Evolutionary conservation across 352 stramenopile genomes (phyloP), one percentile per base, ranked within the genome.

Genomic region (Phytophthora sojae): DNA sequence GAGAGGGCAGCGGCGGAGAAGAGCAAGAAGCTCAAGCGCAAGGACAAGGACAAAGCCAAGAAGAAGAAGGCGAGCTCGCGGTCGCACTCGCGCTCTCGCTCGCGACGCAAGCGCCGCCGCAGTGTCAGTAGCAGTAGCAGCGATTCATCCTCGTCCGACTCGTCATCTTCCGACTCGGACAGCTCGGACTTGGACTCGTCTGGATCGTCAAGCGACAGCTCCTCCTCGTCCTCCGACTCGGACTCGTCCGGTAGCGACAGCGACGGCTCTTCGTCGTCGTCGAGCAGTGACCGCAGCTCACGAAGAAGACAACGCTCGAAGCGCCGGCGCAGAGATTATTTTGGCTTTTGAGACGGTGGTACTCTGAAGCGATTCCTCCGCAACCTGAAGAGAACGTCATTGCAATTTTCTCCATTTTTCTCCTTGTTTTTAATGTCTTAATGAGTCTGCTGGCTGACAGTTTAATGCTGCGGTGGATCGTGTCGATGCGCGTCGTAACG

Each of bases 241-340:
- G 65, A 69, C 2, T 82, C 73, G 21, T 77, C 71, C 3, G 59
- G 59, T 26, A 80, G 72, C 39, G 69, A 69, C 14, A 83, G 72
- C 39, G 52, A 76, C 63, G 72, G 58, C 54, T 76, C 64, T n/a
- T 72, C 59, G 2, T 82, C 70, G 1, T 69, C 75, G 19, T 80
- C 76, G 12, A 54, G 29, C 15, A 77, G 60, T 66, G 57, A 77
- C 52, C 50, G 53, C 51, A 77, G 61, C 54, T 71, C 68, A n/a
- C 59, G 54, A 6, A 73, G 69, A 64, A 68, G 29, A 53, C 54
- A 67, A n/a, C 62, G 21, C n/a, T 76, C 58, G 0, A 90, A 92
- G 68, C 72, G 74, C 19, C 80, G 56, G 45, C 75, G 81, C 51
- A 83, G 60, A 49, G 68, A 91, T 23, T 86, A 81, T 58, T 25